These are phyloP conservation scores for Austroboletus novae-zelandiae DNA, from an alignment of 1,284 basidiomycete species.

Conservation along the genomic window DNA sequence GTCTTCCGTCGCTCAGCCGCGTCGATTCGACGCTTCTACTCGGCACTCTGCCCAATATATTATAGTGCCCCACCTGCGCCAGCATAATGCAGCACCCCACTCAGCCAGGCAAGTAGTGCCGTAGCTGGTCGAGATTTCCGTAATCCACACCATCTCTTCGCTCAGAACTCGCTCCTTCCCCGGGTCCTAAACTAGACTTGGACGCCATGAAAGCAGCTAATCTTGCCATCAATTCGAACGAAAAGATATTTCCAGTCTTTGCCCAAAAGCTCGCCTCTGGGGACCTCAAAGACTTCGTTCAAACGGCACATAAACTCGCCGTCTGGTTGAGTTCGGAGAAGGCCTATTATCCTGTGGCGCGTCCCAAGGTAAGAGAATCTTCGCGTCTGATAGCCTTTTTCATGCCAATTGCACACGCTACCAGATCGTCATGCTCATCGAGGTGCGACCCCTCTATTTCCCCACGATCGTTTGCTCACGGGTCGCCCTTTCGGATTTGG, in stretches of 20 bases:
- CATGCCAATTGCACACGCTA: background rate
- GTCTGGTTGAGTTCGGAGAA: constrained; percentile 30
- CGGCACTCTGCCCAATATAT: background rate
- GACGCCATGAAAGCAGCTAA: constrained; percentile 19
- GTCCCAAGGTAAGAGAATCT: constrained; percentile 22
- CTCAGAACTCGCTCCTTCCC: constrained; percentile 5
- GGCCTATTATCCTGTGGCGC: constrained; percentile 30
- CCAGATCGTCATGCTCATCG: constrained; percentile 31
- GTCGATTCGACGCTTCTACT: constrained; percentile 6
- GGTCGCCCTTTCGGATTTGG: background rate
- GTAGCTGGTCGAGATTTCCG: background rate
- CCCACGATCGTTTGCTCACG: background rate
- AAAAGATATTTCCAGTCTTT: constrained; percentile 32
- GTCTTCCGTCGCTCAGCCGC: background rate
- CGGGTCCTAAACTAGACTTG: background rate
- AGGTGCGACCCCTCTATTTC: constrained; percentile 13
- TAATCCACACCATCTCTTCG: background rate
- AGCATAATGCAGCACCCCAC: constrained; percentile 9
- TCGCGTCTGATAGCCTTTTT: background rate
- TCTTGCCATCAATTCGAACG: constrained; percentile 25
- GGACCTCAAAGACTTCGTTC: constrained; percentile 19
- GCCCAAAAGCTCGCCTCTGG: constrained; percentile 25
- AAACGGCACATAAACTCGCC: constrained; percentile 19
- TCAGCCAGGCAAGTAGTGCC: constrained; percentile 8
- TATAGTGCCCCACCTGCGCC: background rate